Evolutionary conservation across 345 rosid genomes (phyloP), one percentile per base, ranked within the genome.

Genomic region (Nasturtium officinale): DNA sequence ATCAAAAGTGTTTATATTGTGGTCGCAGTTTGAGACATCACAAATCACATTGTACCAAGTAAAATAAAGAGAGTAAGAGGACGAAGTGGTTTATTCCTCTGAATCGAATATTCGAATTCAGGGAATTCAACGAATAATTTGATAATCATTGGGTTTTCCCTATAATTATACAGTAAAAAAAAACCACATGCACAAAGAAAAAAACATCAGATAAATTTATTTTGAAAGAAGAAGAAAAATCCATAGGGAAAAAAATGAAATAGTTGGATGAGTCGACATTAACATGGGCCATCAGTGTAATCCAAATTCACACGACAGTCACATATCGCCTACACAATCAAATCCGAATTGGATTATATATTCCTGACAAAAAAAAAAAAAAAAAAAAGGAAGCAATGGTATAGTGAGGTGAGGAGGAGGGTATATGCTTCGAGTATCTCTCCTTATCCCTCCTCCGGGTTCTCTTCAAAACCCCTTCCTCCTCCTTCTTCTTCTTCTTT

Each of bases 361-460:
- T n/a, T n/a, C n/a, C n/a, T n/a, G n/a, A n/a, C n/a, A n/a, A n/a
- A n/a, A n/a, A n/a, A n/a, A n/a, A n/a, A n/a, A n/a, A n/a, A n/a
- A n/a, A n/a, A n/a, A n/a, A n/a, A n/a, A n/a, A n/a, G n/a, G n/a
- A n/a, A n/a, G n/a, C n/a, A n/a, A n/a, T n/a, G n/a, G n/a, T n/a
- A n/a, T n/a, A n/a, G 16, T 42, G 45, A 62, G 58, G 6, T 37
- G 61, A 48, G 72, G 78, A 67, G 53, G 50, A 42, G 67, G 86
- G 96, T 80, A 87, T 88, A 88, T 88, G 84, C 96, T 84, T 43
- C 79, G 47, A 65, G 91, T 65, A 85, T 87, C 92, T 88, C 74
- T 70, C 65, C 74, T 78, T 80, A 83, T 83, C 84, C 87, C 71
- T 79, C 79, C 17, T 57, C 37, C 35, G 67, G 67, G 50, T 45